Evolutionary conservation across 2,329 filamentous ascomycete genomes (phyloP), one percentile per base, ranked within the genome.

Genomic region (Fusarium sp.): DNA sequence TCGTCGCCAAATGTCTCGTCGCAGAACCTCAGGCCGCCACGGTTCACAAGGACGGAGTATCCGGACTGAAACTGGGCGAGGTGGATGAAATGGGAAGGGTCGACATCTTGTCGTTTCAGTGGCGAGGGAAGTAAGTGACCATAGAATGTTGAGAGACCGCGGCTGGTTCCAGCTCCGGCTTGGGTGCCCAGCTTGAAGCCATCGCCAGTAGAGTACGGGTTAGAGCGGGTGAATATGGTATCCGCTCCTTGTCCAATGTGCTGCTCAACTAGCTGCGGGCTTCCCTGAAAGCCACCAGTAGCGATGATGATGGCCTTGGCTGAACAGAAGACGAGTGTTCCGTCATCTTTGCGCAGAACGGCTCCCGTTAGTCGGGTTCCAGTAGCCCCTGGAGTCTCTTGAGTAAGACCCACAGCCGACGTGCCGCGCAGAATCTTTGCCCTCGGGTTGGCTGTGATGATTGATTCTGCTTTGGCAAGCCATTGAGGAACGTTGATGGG

Each of bases 1-100:
- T 71, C 69, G 6, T 69, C 69, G 3, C 69, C 69, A 5, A 69
- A 66, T n/a, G 69, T 71, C 40, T 71, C 69, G 20, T 71, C 69
- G 22, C 69, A 71, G 61, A 71, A 71, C 16, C 69, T 46, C 14
- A 44, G 58, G 1, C 69, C 69, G 2, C 64, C 33, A 14, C 62
- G 46, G 27, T 71, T 71, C 17, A 71, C 69, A 3, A 71, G 51
- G 2, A 71, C 29, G 1, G 69, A 69, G 20, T 71, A 69, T 6
- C 69, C 69, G 3, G 69, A 71, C 27, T 71, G 69, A 22, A 71
- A 71, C 16, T 71, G 69, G 12, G 69, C 68, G 20, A 71, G 53
- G 31, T 71, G 68, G 24, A 71, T 71, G 22, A 71, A 71, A 20
- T 71, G 66, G 3, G 68, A 69, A 9, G 65, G 57, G 20, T 71